Conservation (phyloP, 805 yeast genomes). For the Metschnikowia borealis region DNA sequence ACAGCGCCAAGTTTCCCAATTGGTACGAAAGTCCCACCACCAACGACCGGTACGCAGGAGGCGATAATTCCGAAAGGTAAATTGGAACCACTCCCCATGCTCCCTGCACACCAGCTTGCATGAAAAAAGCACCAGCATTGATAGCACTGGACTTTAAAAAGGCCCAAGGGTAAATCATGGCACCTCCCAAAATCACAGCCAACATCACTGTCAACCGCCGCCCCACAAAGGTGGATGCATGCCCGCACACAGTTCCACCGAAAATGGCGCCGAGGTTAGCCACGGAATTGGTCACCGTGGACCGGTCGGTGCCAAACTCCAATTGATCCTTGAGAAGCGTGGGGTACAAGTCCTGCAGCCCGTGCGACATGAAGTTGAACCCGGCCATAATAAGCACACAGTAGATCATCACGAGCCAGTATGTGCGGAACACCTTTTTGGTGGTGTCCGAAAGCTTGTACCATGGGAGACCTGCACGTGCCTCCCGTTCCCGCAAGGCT, state of each 20-base stretch:
- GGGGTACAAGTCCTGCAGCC: conserved; percentile 42
- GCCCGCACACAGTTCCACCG: conserved; percentile 46
- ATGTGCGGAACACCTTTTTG: conserved; percentile 33
- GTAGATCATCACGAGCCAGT: conserved; percentile 61
- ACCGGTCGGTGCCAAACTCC: conserved; percentile 27
- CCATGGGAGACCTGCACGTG: conserved; percentile 9
- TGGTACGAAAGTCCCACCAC: conserved; percentile 50
- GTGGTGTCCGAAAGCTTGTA: conserved; percentile 10
- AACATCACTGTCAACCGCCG: conserved; percentile 32
- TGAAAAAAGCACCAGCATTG: conserved; percentile 58
- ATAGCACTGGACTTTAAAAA: conserved; percentile 31
- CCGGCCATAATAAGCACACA: conserved; percentile 47
- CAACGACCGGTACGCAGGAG: conserved; percentile 32
- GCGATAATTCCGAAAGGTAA: conserved; percentile 59
- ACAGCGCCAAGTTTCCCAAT: conserved; percentile 67
- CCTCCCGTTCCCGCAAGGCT: conserved; percentile 6
- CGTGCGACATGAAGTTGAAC: conserved; percentile 40
- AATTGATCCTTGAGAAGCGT: conserved; percentile 35
- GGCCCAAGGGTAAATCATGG: conserved; percentile 37
- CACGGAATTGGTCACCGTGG: conserved; percentile 39
- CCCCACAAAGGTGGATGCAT: conserved; percentile 33
- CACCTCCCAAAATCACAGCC: conserved; percentile 34
- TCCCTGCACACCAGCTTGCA: conserved; percentile 66
- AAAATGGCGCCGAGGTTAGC: conserved; percentile 40
- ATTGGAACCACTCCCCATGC: conserved; percentile 73